These are phyloP conservation scores for Lepiota venenata DNA, from an alignment of 768 basidiomycete genomes.

Conservation along the genomic window DNA sequence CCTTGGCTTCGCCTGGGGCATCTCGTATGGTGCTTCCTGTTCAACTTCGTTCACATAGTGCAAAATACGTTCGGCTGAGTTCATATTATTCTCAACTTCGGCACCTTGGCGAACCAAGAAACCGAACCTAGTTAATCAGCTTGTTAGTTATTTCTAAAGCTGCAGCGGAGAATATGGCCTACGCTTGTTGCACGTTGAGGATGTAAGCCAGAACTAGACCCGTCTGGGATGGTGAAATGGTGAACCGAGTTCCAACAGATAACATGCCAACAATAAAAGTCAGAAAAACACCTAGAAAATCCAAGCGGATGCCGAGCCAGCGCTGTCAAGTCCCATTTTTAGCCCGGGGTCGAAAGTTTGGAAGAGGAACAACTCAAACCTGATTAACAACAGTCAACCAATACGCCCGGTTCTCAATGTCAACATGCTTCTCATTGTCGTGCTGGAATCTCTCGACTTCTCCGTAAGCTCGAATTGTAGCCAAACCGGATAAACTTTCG, in stretches of 20 bases:
- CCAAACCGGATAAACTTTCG: conserved; percentile 82
- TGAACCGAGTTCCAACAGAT: conserved; percentile 68
- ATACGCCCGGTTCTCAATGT: conserved; percentile 88
- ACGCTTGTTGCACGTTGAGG: conserved; percentile 71
- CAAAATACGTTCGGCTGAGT: conserved; percentile 81
- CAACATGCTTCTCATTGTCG: conserved; percentile 74
- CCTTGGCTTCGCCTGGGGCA: conserved; percentile 56
- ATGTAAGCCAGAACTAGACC: conserved; percentile 79
- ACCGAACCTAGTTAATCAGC: conserved; percentile 45
- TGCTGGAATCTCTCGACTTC: conserved; percentile 70
- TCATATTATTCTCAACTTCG: conserved; percentile 94
- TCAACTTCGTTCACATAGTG: conserved; percentile 80
- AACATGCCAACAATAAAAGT: conserved; percentile 81
- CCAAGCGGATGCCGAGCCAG: conserved; percentile 90
- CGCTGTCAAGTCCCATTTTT: conserved; percentile 36
- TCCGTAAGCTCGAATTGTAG: conserved; percentile 87
- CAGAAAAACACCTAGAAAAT: conserved; percentile 72
- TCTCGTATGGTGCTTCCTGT: conserved; percentile 73
- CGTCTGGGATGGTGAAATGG: conserved; percentile 76
- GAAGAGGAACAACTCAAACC: conserved; percentile 24
- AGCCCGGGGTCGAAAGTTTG: neutral
- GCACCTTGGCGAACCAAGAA: conserved; percentile 77
- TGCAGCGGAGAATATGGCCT: conserved; percentile 12
- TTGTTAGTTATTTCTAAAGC: conserved; percentile 5
- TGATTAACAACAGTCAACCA: conserved; percentile 87